Evolutionary conservation across 768 basidiomycete species (phyloP), one percentile per base, ranked within the genome.

Genomic region (Agrocybe chaxingu): DNA sequence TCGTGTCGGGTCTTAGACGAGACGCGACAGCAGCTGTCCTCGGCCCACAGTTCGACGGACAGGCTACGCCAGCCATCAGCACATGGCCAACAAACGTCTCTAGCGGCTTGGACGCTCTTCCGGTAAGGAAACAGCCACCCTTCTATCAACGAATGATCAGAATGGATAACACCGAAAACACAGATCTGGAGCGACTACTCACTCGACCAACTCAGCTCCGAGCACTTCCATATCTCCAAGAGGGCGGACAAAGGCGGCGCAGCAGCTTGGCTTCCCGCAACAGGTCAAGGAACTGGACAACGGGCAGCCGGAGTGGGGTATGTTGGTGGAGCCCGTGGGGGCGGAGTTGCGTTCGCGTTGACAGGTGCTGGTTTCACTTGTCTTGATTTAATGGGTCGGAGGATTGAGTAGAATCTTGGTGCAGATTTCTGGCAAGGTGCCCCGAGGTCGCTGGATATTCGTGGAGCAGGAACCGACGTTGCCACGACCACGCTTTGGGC

Each of bases 381-480:
- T 24, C 24, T 24, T 24, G 0, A 24, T 24, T 24, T 24, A 16
- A 5, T 24, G 3, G 24, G 24, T 24, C 24, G 24, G 24, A 1
- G 5, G 5, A 5, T 24, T 24, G 24, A 24, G 24, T 5, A 24
- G 24, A 24, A 3, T 24, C 24, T 24, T 24, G 24, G 3, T 3
- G 24, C 34, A 70, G 71, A 72, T 43, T 72, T 72, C 45, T 71
- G 70, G 71, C 67, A 72, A 55, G 65, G 66, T 13, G 64, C 68
- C 3, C 70, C 70, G 0, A 59, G 67, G 42, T 64, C 67, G 3
- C 43, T 72, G 31, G 70, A 72, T 39, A 70, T 72, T 42, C 58
- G 71, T 9, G 61, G 60, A 39, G 68, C 67, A 11, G 68, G 58
- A 8, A 59, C 57, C 6, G 54, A 64, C 35, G 58, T 44, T 3